These are phyloP conservation scores for Calvatia gigantea DNA, from an alignment of 768 basidiomycete species.

Conservation along the genomic window DNA sequence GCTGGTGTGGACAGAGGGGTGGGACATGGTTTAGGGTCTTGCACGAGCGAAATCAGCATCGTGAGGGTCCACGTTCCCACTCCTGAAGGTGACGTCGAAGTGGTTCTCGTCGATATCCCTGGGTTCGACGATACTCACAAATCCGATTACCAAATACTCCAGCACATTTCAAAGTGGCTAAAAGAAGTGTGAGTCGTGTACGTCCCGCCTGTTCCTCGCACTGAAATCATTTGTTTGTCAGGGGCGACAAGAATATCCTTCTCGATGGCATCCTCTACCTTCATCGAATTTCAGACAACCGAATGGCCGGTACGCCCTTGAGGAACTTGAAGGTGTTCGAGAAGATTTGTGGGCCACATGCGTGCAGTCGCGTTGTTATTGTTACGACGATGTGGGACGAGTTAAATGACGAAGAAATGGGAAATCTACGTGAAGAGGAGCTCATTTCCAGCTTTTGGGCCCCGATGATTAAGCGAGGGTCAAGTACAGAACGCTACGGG, in stretches of 20 bases:
- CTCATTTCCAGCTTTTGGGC: conserved; percentile 15
- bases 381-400: conserved; percentile 26
- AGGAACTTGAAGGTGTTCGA: conserved; percentile 31
- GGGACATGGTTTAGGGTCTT: conserved; percentile 30
- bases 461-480: conserved; percentile 14
- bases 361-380: conserved; percentile 26
- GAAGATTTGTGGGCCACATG: conserved; percentile 29
- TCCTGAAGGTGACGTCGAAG: conserved; percentile 2
- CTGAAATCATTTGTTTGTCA: not conserved
- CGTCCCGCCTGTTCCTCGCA: not conserved
- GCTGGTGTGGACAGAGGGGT: conserved; percentile 27
- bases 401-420: conserved; percentile 1
- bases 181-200: conserved; percentile 3
- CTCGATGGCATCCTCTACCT: conserved; percentile 26
- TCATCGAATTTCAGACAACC: conserved; percentile 20
- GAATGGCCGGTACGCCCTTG: conserved; percentile 25
- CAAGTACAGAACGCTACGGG: not conserved
- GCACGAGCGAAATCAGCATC: conserved; percentile 25
- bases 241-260: conserved; percentile 13
- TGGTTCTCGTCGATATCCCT: conserved; percentile 26
- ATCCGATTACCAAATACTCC: conserved; percentile 22
- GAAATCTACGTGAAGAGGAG: conserved; percentile 12
- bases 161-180: conserved; percentile 23
- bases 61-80: conserved; percentile 7
- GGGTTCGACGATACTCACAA: conserved; percentile 24